Percentiles rank a stretch among this genome's conserved stretches.
These are phyloP conservation scores for Lathyrus oleraceus DNA, from an alignment of 306 rosid genomes.

Conservation along the genomic window DNA sequence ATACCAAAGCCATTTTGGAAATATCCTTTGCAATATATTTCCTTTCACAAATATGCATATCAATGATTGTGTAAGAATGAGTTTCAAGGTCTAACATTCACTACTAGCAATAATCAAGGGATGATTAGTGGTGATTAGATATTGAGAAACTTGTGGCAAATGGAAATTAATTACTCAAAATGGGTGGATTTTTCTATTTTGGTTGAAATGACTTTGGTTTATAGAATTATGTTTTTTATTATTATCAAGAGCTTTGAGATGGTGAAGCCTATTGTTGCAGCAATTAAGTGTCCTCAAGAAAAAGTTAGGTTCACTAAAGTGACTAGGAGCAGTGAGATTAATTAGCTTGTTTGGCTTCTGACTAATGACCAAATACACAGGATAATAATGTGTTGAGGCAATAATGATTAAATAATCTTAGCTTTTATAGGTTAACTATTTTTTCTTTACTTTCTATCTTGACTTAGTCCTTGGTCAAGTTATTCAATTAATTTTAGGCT, in stretches of 20 bases:
- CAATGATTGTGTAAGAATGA: slow-evolving; percentile 71
- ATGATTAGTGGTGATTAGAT: slow-evolving; percentile 50
- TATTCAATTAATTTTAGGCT: no score
- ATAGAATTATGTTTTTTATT: background rate
- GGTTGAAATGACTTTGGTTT: background rate
- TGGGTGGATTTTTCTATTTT: slow-evolving; percentile 54
- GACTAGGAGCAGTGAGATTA: background rate
- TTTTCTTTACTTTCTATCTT: no score
- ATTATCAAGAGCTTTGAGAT: background rate
- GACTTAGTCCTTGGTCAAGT: no score
- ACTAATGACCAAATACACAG: background rate
- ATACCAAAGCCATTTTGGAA: slow-evolving; percentile 66
- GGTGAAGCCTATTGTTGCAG: background rate
- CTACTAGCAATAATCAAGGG: slow-evolving; percentile 31
- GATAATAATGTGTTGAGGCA: background rate
- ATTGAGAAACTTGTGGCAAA: slow-evolving; percentile 45
- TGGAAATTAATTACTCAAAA: slow-evolving; percentile 59
- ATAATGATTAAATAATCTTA: no score
- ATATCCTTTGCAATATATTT: slow-evolving; percentile 60
- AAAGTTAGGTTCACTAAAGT: background rate
- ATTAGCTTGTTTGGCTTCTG: background rate
- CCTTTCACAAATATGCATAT: slow-evolving; percentile 65
- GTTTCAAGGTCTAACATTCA: slow-evolving; percentile 55
- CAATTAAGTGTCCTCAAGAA: background rate
- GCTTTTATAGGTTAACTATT: no score